Evolutionary conservation across 352 stramenopile genomes (phyloP), one percentile per base, ranked within the genome.

Genomic region (Phytophthora ohioensis): DNA sequence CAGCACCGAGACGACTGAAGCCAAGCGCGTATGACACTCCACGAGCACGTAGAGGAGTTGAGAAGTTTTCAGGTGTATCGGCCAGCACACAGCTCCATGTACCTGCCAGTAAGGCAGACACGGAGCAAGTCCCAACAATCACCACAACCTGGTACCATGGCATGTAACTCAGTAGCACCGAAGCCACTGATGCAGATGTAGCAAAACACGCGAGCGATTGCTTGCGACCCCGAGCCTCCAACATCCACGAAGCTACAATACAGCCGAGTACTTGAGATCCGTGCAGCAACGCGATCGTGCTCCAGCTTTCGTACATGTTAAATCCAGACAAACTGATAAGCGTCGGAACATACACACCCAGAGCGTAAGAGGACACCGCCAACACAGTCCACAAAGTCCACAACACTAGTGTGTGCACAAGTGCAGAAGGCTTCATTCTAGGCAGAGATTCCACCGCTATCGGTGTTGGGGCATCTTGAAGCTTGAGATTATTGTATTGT

Each of bases 251-350:
- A 27, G 67, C 72, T 39, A 60, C 27, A 9, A 74, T 38, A 9
- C 66, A 74, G 15, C 72, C 63, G 12, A 69, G 12, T 30, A 76
- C 57, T 48, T 79, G 63, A 0, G 48, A 59, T 15, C 36, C 72
- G 41, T 74, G 63, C 4, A 79, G 32, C 36, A 74, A 27, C 11
- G 48, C 57, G 39, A 69, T 63, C 0, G 72, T 76, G n/a, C 21
- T 63, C 72, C 67, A 76, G 17, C 10, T 55, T 21, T 67, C 72
- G 63, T 69, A 79, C 66, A 79, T 74, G 48, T 79, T 76, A 53
- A 79, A 79, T 3, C 68, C 72, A 13, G 58, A 71, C 46, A 76
- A 52, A n/a, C 72, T 79, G n/a, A 76, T 73, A 32, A 79, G 59
- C 8, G 72, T 79, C 15, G 72, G 72, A 11, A 76, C 52, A 11